Evolutionary conservation across 2,329 filamentous ascomycete genomes (phyloP).

Genomic region (Cercospora beticola): DNA sequence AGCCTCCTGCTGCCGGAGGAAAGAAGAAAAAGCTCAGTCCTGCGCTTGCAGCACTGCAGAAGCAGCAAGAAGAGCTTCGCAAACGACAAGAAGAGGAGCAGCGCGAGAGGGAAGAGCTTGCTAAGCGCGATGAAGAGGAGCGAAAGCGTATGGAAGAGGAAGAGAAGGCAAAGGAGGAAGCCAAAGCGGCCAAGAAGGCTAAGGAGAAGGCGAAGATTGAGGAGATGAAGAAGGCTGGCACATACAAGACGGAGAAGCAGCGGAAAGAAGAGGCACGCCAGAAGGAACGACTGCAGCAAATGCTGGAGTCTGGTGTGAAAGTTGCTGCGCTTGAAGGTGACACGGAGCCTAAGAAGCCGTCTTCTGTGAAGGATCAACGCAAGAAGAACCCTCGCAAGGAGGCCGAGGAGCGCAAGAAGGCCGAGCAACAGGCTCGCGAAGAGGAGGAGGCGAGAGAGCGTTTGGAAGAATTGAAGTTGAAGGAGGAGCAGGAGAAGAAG

Average conservation of each 20-base stretch:
- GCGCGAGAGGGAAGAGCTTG: slow-evolving; percentile 62
- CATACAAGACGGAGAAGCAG: slow-evolving; percentile 82
- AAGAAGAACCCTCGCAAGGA: slow-evolving; percentile 68
- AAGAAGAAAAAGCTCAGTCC: slow-evolving; percentile 91
- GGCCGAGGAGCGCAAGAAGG: slow-evolving; percentile 53
- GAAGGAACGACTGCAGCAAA: slow-evolving; percentile 78
- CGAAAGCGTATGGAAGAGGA: slow-evolving; percentile 68
- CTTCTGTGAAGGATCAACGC: slow-evolving; percentile 67
- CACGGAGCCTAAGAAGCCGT: slow-evolving; percentile 81
- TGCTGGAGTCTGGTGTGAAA: slow-evolving; percentile 72
- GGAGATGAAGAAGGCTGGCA: slow-evolving; percentile 83
- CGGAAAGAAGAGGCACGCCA: slow-evolving; percentile 77
- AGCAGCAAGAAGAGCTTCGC: slow-evolving; percentile 77
- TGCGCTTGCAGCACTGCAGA: slow-evolving; percentile 70
- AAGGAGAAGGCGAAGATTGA: slow-evolving; percentile 84
- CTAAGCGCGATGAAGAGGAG: slow-evolving; percentile 65
- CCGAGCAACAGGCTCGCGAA: slow-evolving; percentile 40
- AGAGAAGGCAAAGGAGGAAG: slow-evolving; percentile 66
- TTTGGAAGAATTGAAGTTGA: slow-evolving; percentile 53
- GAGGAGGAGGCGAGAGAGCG: slow-evolving; percentile 58
- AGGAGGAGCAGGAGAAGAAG: slow-evolving; percentile 70
- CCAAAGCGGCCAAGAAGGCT: slow-evolving; percentile 75
- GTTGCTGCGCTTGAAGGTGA: slow-evolving; percentile 59
- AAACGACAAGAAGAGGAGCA: slow-evolving; percentile 64
- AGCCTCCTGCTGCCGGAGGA: slow-evolving; percentile 48